A percentile compares a stretch with the other conserved stretches of the same genome.
Evolutionary conservation across 2,329 filamentous ascomycete genomes (phyloP).

Genomic region (Penicillium sp.): DNA sequence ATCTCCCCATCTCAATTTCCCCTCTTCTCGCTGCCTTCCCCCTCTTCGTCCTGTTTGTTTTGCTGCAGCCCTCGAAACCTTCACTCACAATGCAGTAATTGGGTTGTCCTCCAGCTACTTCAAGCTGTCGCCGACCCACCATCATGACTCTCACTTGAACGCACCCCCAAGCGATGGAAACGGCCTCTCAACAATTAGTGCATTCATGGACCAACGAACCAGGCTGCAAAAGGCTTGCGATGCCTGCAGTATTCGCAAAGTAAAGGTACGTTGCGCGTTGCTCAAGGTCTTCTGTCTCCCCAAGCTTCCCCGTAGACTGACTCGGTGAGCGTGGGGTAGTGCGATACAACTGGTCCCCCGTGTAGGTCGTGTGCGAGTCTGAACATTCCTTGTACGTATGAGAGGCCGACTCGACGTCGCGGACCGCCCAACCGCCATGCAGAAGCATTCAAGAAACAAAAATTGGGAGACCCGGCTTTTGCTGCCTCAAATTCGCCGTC

Average conservation of each 20-base stretch:
- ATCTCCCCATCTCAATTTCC: background rate
- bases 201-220: constrained; percentile 44
- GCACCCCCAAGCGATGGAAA: constrained; percentile 25
- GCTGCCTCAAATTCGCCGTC: constrained; percentile 48
- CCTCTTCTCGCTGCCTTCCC: background rate
- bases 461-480: constrained; percentile 47
- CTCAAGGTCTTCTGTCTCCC: constrained; percentile 12
- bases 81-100: constrained; percentile 3
- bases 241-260: constrained; percentile 58
- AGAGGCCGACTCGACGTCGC: constrained; percentile 65
- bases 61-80: background rate
- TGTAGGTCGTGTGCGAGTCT: constrained; percentile 68
- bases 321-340: constrained; percentile 47
- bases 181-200: constrained; percentile 22
- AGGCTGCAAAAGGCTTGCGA: constrained; percentile 58
- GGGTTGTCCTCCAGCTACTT: constrained; percentile 4
- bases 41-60: background rate
- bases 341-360: constrained; percentile 69
- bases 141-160: constrained; percentile 26
- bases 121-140: constrained; percentile 17
- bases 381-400: constrained; percentile 71
- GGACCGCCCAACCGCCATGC: constrained; percentile 71
- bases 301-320: constrained; percentile 16
- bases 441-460: constrained; percentile 68
- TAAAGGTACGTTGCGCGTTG: constrained; percentile 50